phyloP scores from a whole-genome alignment of 257 asterid genomes.

The Vinca minor region DNA sequence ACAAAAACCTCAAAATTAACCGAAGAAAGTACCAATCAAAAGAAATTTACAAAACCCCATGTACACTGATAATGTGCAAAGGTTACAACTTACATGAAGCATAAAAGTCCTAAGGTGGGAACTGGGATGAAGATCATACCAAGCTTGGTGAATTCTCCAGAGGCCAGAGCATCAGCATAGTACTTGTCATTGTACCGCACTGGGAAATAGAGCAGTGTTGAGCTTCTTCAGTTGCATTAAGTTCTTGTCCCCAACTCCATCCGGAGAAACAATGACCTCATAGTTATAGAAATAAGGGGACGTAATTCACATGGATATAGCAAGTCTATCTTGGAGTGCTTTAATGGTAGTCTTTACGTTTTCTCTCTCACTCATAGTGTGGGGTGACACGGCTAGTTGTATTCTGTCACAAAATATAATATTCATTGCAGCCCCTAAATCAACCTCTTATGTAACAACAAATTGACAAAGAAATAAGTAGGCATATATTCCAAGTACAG shows the following conservation, averaged over 20 bases:
- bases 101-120: neutral
- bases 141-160: constrained; percentile 83
- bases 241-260: constrained; percentile 81
- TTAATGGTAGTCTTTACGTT: too few relatives aligned
- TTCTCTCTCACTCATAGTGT: too few relatives aligned
- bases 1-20: neutral
- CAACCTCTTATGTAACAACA: too few relatives aligned
- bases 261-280: too few relatives aligned
- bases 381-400: too few relatives aligned
- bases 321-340: too few relatives aligned
- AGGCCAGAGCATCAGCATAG: constrained; percentile 78
- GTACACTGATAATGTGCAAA: neutral
- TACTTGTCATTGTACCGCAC: constrained; percentile 87
- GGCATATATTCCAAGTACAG: too few relatives aligned
- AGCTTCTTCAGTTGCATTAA: constrained; percentile 91
- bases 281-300: too few relatives aligned
- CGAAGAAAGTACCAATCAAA: neutral
- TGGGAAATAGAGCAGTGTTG: constrained; percentile 77
- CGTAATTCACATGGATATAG: too few relatives aligned
- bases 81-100: neutral
- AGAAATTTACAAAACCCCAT: neutral
- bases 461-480: too few relatives aligned
- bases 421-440: too few relatives aligned
- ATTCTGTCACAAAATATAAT: too few relatives aligned
- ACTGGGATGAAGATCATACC: constrained; percentile 35